Base-by-base conservation (phyloP, 768 basidiomycete species). In the Pilatotrama ljubarskyi region DNA sequence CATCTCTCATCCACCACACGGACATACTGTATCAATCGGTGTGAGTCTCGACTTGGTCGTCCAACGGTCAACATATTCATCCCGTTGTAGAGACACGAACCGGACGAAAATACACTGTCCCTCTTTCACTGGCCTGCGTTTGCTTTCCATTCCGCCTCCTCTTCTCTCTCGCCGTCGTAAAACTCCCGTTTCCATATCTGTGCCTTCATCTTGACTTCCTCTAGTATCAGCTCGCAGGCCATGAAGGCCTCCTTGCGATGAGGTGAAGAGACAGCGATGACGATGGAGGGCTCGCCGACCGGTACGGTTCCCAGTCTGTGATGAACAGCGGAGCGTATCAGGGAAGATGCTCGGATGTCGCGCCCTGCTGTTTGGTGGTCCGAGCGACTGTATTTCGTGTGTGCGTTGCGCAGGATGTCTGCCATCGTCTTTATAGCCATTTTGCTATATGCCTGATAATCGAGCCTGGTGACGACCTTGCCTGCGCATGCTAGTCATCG, bases 181-280 rank as follows among this genome's bases (percentile, higher is more conserved):
- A 83, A 91, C 70, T 95, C 94, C 66, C 90, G 76, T 77, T 96
- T 95, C 94, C 94, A 96, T 63, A 95, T 89, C 72, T 92, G 93
- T 41, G 82, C 91, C 68, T 84, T 87, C 61, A 74, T 75, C 77
- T 96, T 96, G 56, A 95, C 87, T 58, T 86, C 82, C 71, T 96
- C 94, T n/a, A 96, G 78, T 59, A 95, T 84, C 66, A 77, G 83
- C 72, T 94, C 92, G 70, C 90, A 92, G 17, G 85, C 87, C 51
- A 78, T 73, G 69, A 94, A 93, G 7, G 90, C 87, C 69, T 91
- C 91, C 65, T 84, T 86, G 32, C 93, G 82, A 72, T 94, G 93
- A 7, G 92, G 88, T 11, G 89, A 87, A 2, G 91, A 88, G 4
- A 93, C 91, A 1, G 89, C 88, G 59, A 95, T 86, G 49, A 94